Evolutionary conservation across 768 basidiomycete species (phyloP).

Genomic region (Mycena kentingensis): DNA sequence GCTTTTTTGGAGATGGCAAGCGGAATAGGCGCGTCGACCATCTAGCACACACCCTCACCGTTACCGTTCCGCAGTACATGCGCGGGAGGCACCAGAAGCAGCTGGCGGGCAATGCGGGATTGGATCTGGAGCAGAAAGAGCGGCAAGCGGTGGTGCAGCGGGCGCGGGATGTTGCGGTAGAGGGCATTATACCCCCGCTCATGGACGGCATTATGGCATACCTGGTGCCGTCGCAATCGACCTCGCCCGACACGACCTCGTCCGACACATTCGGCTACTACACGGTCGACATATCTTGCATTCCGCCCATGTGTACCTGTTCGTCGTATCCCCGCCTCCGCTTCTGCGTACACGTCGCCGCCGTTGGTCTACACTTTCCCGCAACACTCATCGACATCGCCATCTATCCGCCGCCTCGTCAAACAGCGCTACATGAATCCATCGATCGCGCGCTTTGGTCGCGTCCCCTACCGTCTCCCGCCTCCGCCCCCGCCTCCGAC

Average conservation of each 20-base stretch:
- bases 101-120: constrained; percentile 22
- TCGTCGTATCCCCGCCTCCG: constrained; percentile 8
- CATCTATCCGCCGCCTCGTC: not conserved
- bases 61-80: constrained; percentile 19
- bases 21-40: constrained; percentile 26
- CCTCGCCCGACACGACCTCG: too few relatives aligned
- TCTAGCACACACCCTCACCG: constrained; percentile 21
- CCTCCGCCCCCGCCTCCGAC: not conserved
- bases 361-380: constrained; percentile 10
- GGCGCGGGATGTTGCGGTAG: not conserved
- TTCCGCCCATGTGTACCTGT: constrained; percentile 1
- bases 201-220: not conserved
- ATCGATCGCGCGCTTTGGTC: too few relatives aligned
- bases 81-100: constrained; percentile 15
- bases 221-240: constrained; percentile 1
- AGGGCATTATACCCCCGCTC: not conserved
- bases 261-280: constrained; percentile 2
- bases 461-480: too few relatives aligned
- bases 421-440: too few relatives aligned
- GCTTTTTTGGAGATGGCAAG: constrained; percentile 25
- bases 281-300: constrained; percentile 3
- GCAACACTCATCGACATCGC: not conserved
- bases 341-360: constrained; percentile 25
- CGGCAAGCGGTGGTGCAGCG: not conserved
- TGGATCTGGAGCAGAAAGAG: constrained; percentile 19